A percentile compares a stretch with the other conserved stretches of the same genome.
Conservation (phyloP, 208 protist species). For the Trichomonas vaginalis region DNA sequence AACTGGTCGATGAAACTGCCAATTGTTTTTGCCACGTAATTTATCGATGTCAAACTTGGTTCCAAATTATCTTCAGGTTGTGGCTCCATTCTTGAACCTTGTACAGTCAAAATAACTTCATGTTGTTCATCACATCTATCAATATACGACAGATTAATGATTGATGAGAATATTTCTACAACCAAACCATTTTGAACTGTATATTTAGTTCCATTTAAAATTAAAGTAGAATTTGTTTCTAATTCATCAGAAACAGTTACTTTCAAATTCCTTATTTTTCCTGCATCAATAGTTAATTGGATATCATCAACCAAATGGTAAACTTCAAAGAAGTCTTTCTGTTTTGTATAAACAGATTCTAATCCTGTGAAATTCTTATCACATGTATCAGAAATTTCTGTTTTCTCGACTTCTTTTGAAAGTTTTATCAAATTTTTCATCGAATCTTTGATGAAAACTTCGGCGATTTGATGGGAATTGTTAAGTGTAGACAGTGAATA, state of each 20-base stretch:
- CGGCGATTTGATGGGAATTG: not conserved
- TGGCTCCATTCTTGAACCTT: not conserved
- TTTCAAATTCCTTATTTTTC: no score
- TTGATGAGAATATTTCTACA: not conserved
- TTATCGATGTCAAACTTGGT: not conserved
- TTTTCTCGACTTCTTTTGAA: not conserved
- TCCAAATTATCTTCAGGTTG: not conserved
- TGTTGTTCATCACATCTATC: not conserved
- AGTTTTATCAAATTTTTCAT: not conserved
- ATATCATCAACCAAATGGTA: not conserved
- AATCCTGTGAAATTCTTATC: not conserved
- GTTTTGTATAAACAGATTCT: not conserved
- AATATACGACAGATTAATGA: not conserved
- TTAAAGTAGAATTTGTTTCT: no score
- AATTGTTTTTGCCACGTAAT: not conserved
- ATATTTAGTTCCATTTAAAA: not conserved
- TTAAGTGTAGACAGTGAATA: not conserved
- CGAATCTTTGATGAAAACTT: not conserved
- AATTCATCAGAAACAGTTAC: no score
- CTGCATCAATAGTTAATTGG: not conserved
- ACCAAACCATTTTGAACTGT: not conserved
- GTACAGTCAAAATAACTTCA: not conserved
- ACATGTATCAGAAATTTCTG: not conserved
- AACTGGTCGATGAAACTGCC: not conserved
- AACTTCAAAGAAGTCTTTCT: not conserved